These are phyloP conservation scores for Castanea crenata DNA, from an alignment of 306 rosid genomes.

Conservation along the genomic window DNA sequence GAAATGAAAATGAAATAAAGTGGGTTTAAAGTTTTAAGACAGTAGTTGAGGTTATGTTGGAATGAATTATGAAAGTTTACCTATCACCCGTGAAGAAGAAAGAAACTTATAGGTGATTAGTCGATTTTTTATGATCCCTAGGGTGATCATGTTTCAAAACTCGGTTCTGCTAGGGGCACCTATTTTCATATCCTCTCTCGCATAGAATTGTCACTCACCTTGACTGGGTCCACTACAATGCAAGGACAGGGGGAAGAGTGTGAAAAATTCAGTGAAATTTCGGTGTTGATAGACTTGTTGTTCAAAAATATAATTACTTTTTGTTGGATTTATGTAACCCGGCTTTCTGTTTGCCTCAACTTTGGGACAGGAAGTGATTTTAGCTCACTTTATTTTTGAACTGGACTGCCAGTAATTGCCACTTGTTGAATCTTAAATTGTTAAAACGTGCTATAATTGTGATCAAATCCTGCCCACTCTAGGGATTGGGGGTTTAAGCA, in stretches of 20 bases:
- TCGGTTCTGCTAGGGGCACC: no score
- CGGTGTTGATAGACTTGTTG: no score
- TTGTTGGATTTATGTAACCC: neutral
- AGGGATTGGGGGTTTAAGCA: no score
- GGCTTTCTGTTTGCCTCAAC: neutral
- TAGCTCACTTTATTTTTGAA: neutral
- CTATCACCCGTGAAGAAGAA: neutral
- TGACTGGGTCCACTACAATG: no score
- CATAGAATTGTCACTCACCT: no score
- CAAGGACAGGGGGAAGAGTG: no score
- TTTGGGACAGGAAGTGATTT: neutral
- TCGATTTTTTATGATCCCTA: neutral
- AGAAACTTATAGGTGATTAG: neutral
- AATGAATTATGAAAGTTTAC: neutral
- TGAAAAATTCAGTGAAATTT: no score
- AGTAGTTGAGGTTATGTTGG: neutral
- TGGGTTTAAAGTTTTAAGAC: neutral
- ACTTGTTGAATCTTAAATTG: neutral
- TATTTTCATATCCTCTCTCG: no score
- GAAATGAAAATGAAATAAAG: neutral
- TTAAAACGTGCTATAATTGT: neutral
- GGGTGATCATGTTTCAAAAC: neutral
- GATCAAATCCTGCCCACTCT: neutral
- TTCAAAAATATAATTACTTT: neutral
- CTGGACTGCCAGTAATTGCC: neutral